Evolutionary conservation across 2,329 filamentous ascomycete genomes (phyloP).

Genomic region (Sclerotinia subarctica): DNA sequence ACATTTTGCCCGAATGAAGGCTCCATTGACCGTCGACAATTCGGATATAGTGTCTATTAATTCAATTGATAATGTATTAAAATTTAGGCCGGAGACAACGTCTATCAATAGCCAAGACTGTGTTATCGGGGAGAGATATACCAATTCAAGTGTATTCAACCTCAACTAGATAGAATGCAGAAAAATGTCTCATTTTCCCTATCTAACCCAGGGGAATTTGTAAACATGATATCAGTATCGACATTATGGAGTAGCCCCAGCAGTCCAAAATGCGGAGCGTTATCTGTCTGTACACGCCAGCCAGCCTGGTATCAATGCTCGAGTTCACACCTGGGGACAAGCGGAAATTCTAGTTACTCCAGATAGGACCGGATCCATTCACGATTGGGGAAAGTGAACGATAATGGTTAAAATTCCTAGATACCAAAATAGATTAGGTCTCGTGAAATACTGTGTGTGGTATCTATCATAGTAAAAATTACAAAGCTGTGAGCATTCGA

Average conservation of each 20-base stretch:
- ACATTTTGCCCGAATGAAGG: not conserved
- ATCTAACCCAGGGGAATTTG: not conserved
- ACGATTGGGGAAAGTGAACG: not conserved
- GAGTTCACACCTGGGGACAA: not conserved
- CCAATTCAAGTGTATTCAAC: constrained; percentile 8
- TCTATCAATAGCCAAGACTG: constrained; percentile 17
- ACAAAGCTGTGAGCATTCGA: not conserved
- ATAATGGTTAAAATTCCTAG: not conserved
- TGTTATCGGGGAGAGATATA: constrained; percentile 17
- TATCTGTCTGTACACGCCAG: constrained; percentile 7
- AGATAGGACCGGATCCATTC: constrained; percentile 3
- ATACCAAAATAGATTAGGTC: not conserved
- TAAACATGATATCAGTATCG: constrained; percentile 6
- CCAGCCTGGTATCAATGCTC: constrained; percentile 16
- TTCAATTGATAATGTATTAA: not conserved
- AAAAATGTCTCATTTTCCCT: constrained; percentile 7
- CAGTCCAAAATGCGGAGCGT: not conserved
- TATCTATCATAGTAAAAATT: not conserved
- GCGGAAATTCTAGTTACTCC: not conserved
- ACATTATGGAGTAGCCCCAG: not conserved
- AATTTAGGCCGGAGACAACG: not conserved
- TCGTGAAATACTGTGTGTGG: not conserved
- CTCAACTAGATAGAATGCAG: not conserved
- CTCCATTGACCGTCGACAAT: not conserved
- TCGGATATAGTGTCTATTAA: not conserved